Percentiles rank a stretch among this genome's conserved stretches.
phyloP scores from a whole-genome alignment of 2,329 filamentous ascomycete genomes.

The Penicillium hordei region DNA sequence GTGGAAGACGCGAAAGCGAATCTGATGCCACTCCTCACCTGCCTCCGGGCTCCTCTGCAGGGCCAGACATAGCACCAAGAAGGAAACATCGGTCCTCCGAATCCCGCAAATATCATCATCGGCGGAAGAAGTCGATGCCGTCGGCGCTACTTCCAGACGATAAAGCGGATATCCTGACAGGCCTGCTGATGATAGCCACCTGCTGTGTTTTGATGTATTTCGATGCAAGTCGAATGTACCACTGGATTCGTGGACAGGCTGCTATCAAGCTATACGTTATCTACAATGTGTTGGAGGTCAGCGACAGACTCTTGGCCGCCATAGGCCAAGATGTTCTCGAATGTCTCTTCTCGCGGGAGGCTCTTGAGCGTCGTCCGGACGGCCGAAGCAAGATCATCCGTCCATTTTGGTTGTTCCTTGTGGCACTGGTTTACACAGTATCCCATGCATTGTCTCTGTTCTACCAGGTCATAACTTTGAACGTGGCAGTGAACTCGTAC shows the following conservation, averaged over 20 bases:
- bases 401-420: constrained; percentile 85
- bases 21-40: constrained; percentile 20
- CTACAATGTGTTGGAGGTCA: constrained; percentile 91
- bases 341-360: constrained; percentile 91
- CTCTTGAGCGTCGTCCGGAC: constrained; percentile 79
- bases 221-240: constrained; percentile 96
- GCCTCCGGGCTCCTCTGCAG: constrained; percentile 16
- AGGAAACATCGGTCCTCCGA: constrained; percentile 31
- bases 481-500: constrained; percentile 97
- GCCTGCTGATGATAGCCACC: constrained; percentile 80
- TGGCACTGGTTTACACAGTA: constrained; percentile 84
- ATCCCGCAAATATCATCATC: constrained; percentile 54
- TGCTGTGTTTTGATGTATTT: constrained; percentile 83
- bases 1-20: constrained; percentile 23
- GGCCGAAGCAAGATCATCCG: constrained; percentile 88
- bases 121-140: constrained; percentile 77
- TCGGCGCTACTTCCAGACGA: constrained; percentile 83
- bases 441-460: constrained; percentile 85
- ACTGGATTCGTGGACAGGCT: constrained; percentile 92
- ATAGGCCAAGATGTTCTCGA: constrained; percentile 95
- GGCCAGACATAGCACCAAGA: constrained; percentile 18
- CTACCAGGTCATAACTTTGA: constrained; percentile 96
- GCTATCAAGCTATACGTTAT: constrained; percentile 99
- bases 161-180: constrained; percentile 93
- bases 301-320: constrained; percentile 84